A percentile compares a stretch with the other conserved stretches of the same genome.
phyloP scores from a whole-genome alignment of 139 green algal genomes.

The Chlorella sorokiniana region DNA sequence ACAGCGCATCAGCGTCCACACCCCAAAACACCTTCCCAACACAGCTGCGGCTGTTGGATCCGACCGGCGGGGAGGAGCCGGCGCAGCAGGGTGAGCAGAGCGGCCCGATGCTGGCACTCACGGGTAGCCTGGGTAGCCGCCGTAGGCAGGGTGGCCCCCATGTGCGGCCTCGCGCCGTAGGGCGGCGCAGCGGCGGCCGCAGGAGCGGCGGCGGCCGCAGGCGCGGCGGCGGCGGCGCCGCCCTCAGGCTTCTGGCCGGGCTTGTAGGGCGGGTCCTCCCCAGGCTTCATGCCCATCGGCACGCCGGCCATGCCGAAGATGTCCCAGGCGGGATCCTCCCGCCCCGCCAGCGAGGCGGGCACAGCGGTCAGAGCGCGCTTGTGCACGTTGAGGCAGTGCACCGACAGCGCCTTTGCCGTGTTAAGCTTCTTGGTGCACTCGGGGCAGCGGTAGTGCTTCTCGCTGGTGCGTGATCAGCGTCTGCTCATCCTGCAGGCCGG shows the following conservation, averaged over 20 bases:
- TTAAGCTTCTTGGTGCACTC: slow-evolving; percentile 82
- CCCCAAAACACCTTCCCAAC: too few species aligned
- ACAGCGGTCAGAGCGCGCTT: slow-evolving; percentile 68
- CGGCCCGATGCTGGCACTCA: background rate
- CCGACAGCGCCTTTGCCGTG: slow-evolving; percentile 76
- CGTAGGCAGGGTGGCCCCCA: background rate
- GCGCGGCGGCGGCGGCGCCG: background rate
- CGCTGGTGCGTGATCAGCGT: slow-evolving; percentile 88
- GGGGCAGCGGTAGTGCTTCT: slow-evolving; percentile 85
- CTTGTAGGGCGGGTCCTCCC: slow-evolving; percentile 25
- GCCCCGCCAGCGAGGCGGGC: slow-evolving; percentile 69
- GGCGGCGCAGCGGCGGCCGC: background rate
- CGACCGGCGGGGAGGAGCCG: too few species aligned
- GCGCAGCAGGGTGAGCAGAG: background rate
- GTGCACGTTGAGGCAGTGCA: slow-evolving; percentile 91
- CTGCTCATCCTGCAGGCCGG: slow-evolving; percentile 84
- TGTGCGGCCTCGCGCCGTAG: background rate
- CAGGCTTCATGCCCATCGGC: slow-evolving; percentile 66
- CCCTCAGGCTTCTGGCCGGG: background rate
- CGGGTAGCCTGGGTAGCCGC: slow-evolving; percentile 10
- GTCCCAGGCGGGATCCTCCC: slow-evolving; percentile 81
- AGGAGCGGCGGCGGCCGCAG: background rate
- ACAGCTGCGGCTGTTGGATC: too few species aligned
- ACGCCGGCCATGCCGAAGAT: slow-evolving; percentile 94
- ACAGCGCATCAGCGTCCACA: too few species aligned